phyloP scores from a whole-genome alignment of 2,329 filamentous ascomycete genomes.

The Aspergillus sp. region DNA sequence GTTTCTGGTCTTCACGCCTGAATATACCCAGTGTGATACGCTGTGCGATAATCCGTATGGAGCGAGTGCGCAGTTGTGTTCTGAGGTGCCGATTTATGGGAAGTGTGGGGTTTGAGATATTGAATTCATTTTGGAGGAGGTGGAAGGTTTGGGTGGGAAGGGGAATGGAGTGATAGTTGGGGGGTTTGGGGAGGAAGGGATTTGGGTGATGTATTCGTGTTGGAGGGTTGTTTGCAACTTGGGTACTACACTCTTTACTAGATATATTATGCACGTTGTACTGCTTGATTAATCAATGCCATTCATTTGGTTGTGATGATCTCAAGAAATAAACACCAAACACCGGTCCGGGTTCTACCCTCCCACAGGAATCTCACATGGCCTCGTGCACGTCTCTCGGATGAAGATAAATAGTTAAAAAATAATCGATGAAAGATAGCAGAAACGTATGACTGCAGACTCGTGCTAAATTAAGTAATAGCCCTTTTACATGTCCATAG shows the following conservation, averaged over 20 bases:
- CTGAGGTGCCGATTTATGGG: constrained; percentile 36
- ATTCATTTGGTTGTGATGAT: too few relatives aligned
- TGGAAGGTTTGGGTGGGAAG: too few relatives aligned
- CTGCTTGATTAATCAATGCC: too few relatives aligned
- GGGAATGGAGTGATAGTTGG: neutral
- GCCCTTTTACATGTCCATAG: constrained; percentile 49
- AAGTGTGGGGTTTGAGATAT: constrained; percentile 25
- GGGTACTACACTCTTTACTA: too few relatives aligned
- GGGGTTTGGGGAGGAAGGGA: too few relatives aligned
- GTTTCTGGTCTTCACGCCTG: constrained; percentile 43
- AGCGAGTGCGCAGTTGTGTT: constrained; percentile 35
- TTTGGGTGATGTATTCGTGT: too few relatives aligned
- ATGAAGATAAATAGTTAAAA: neutral
- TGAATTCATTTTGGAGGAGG: too few relatives aligned
- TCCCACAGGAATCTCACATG: neutral
- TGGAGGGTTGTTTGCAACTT: too few relatives aligned
- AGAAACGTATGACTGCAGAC: neutral
- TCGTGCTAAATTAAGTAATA: constrained; percentile 6
- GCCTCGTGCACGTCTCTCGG: neutral
- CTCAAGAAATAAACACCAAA: constrained; percentile 1
- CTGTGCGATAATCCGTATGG: constrained; percentile 38
- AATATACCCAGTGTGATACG: constrained; percentile 38
- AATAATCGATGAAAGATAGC: neutral
- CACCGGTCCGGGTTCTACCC: constrained; percentile 9
- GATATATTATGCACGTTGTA: too few relatives aligned